A percentile compares a stretch with the other conserved stretches of the same genome.
Conservation (phyloP, 176 grass and related monocot genomes). For the Pontederia crassipes region DNA sequence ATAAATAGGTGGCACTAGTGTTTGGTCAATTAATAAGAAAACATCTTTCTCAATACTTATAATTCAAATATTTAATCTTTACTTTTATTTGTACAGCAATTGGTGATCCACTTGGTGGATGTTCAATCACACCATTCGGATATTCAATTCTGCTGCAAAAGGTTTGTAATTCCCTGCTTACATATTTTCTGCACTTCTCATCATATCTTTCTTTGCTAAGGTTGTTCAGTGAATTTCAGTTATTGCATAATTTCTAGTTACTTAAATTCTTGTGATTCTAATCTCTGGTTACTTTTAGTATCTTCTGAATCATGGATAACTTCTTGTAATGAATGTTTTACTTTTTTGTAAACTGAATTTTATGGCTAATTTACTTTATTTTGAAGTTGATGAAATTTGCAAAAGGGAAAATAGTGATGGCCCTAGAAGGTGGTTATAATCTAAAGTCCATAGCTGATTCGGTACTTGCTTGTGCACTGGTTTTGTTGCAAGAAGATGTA, state of each 20-base stretch:
- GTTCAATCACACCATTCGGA: slow-evolving; percentile 84
- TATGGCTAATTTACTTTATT: slow-evolving; percentile 19
- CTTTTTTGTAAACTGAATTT: background rate
- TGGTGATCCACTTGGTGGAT: slow-evolving; percentile 93
- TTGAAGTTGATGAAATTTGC: slow-evolving; percentile 71
- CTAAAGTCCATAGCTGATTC: slow-evolving; percentile 84
- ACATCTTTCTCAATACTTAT: too few species aligned
- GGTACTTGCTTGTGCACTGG: slow-evolving; percentile 63
- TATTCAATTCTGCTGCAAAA: slow-evolving; percentile 77
- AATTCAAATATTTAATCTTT: background rate
- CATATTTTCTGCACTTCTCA: slow-evolving; percentile 4
- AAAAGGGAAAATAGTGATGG: slow-evolving; percentile 87
- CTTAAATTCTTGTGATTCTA: too few species aligned
- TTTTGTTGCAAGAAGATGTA: slow-evolving; percentile 69
- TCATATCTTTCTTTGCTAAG: background rate
- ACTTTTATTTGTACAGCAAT: slow-evolving; percentile 27
- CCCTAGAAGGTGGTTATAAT: slow-evolving; percentile 94
- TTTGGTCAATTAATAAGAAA: too few species aligned
- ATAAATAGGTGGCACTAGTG: too few species aligned
- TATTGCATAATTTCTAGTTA: too few species aligned
- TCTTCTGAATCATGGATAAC: too few species aligned
- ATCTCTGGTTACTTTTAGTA: too few species aligned
- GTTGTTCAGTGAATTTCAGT: too few species aligned
- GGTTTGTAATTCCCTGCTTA: slow-evolving; percentile 31
- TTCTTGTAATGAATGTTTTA: background rate